Evolutionary conservation across 2,329 filamentous ascomycete species (phyloP).

Genomic region (Parastagonospora nodorum): DNA sequence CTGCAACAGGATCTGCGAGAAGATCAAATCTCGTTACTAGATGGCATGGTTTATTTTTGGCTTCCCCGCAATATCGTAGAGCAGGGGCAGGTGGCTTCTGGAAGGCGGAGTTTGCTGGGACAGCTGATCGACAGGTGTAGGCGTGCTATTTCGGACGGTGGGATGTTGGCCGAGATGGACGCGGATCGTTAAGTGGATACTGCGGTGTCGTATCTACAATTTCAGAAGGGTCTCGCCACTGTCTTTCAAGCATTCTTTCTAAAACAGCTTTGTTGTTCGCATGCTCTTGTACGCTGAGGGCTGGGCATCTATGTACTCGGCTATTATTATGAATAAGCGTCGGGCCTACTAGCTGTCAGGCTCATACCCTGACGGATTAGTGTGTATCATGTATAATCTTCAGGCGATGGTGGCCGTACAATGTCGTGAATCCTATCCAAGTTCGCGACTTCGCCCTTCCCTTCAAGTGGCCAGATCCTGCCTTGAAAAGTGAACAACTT

Average conservation of each 20-base stretch:
- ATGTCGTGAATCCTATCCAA: too few relatives aligned
- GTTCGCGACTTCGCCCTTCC: too few relatives aligned
- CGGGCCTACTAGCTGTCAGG: too few relatives aligned
- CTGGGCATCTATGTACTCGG: too few relatives aligned
- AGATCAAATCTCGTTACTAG: constrained; percentile 2
- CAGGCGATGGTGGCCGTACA: too few relatives aligned
- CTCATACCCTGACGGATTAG: too few relatives aligned
- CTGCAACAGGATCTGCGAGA: neutral
- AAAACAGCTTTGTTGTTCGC: neutral
- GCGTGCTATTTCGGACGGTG: neutral
- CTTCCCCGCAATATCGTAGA: constrained; percentile 15
- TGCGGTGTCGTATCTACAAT: constrained; percentile 6
- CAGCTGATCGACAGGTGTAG: constrained; percentile 7
- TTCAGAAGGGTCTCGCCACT: constrained; percentile 1
- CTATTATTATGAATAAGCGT: too few relatives aligned
- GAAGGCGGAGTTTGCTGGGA: constrained; percentile 7
- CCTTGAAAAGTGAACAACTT: too few relatives aligned
- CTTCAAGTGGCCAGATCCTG: too few relatives aligned
- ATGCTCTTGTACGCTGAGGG: neutral
- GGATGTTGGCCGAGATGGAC: neutral
- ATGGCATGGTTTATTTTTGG: constrained; percentile 10
- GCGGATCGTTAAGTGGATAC: constrained; percentile 4
- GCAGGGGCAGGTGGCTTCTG: constrained; percentile 8
- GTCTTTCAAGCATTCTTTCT: neutral
- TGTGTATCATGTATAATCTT: too few relatives aligned